Base-by-base conservation (phyloP, 495 filamentous ascomycete genomes). In the Niebla homalea region DNA sequence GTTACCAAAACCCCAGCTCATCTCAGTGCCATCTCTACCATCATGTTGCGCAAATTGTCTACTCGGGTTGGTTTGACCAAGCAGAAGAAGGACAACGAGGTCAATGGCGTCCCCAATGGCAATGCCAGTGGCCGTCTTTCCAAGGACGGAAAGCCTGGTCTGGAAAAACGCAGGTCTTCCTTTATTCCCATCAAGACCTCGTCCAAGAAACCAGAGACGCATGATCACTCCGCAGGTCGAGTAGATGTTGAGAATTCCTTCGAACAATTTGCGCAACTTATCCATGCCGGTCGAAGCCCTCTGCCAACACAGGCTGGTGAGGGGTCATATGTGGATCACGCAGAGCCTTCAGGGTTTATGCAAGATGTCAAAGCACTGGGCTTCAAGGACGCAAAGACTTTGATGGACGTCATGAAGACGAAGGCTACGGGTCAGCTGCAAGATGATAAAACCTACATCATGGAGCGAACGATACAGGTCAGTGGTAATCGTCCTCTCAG, bases 391-490 rank as follows among this genome's bases (percentile, higher is more conserved):
- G 52, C 74, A 42, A 57, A 64, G 36, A 80, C 79, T 5, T 59
- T 81, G 48, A 72, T 70, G 61, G 69, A 75, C 32, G 52, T 79
- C 25, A 64, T 78, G 51, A 66, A 69, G 55, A 68, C 55, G 47
- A 76, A 79, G 60, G 66, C 64, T 19, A 67, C 66, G 16, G 78
- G 83, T 16, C 75, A 80, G 47, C 55, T 78, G 26, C 57, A 60
- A 46, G 57, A 60, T 54, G 86, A 92, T 62, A 89, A 88, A 69
- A 87, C 82, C 18, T 80, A 82, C 68, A 65, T 83, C 50, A 87
- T 88, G 83, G 85, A 89, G 21, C 37, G 50, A 8, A 52, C 49
- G 12, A 56, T 57, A 14, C 50, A 57, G 37, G 55, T 53, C 37
- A 32, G 50, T 37, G 19, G 14, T 22, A 20, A 0, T 11, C 10